Percentiles rank a stretch among this genome's conserved stretches.
Conservation (phyloP, 2,329 filamentous ascomycete genomes). For the Pseudogymnoascus sp. region DNA sequence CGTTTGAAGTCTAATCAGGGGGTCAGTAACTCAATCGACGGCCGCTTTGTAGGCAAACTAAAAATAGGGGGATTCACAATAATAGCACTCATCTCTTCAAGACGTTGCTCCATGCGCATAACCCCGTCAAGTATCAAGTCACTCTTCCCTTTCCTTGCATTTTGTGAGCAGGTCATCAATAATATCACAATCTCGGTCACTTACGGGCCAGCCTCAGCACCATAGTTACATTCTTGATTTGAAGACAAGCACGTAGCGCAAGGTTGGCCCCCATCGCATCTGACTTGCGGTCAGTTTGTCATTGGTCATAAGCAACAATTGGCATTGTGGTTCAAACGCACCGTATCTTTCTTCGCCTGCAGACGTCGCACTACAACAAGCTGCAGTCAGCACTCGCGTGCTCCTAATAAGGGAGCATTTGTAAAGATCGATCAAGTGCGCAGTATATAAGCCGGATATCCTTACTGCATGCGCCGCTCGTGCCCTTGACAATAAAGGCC, state of each 20-base stretch:
- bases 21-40: not conserved
- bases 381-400: not conserved
- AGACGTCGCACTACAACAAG: slow-evolving; percentile 38
- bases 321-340: slow-evolving; percentile 18
- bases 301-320: slow-evolving; percentile 6
- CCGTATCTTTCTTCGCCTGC: slow-evolving; percentile 42
- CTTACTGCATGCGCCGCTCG: slow-evolving; percentile 7
- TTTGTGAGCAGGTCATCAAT: slow-evolving; percentile 26
- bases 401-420: not conserved
- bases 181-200: slow-evolving; percentile 11
- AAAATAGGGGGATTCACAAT: slow-evolving; percentile 29
- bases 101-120: slow-evolving; percentile 39
- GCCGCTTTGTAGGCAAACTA: not conserved
- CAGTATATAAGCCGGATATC: not conserved
- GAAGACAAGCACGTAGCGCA: slow-evolving; percentile 28
- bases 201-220: slow-evolving; percentile 26
- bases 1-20: not conserved
- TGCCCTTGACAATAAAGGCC: not conserved
- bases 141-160: slow-evolving; percentile 39
- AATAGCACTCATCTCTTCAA: slow-evolving; percentile 38
- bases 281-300: slow-evolving; percentile 19
- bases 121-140: slow-evolving; percentile 46
- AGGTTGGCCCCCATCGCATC: slow-evolving; percentile 42
- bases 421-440: not conserved
- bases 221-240: slow-evolving; percentile 26